Percentiles rank a stretch among this genome's conserved stretches.
Conservation (phyloP, 2,329 filamentous ascomycete genomes). For the Sporothrix inflata region DNA sequence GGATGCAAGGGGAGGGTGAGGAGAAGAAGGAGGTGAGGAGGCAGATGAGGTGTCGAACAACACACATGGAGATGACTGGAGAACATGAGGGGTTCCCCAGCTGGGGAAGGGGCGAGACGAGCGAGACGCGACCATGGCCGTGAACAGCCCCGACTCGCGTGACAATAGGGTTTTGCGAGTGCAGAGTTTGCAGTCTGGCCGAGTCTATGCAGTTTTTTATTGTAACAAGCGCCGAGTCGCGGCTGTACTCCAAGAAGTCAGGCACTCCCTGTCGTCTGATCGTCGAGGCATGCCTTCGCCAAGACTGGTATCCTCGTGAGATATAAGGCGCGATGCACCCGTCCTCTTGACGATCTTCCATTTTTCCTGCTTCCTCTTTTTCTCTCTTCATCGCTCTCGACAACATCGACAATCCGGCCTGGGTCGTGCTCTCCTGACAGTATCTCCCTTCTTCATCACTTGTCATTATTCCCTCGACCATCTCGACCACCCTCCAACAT, state of each 20-base stretch:
- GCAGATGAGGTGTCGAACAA: not conserved
- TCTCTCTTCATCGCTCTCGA: not conserved
- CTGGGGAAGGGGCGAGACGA: not conserved
- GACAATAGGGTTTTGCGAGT: not conserved
- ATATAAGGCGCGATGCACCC: not conserved
- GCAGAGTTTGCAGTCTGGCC: not conserved
- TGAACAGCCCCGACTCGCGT: conserved; percentile 2
- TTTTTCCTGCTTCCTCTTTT: not conserved
- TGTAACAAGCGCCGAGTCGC: not conserved
- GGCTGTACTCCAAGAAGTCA: not conserved
- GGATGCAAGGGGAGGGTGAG: not conserved
- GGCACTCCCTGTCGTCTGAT: not conserved
- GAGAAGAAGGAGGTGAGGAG: not conserved
- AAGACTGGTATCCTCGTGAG: not conserved
- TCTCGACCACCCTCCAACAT: not conserved
- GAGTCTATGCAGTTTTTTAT: not conserved
- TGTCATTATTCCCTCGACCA: not conserved
- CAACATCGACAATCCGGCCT: not conserved
- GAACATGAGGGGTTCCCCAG: not conserved
- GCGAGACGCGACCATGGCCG: not conserved
- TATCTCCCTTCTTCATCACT: not conserved
- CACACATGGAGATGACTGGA: not conserved
- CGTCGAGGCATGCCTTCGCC: not conserved
- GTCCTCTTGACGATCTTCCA: not conserved
- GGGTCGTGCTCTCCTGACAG: not conserved